Evolutionary conservation across 1,139 yeast genomes (phyloP), one percentile per base, ranked within the genome.

Genomic region (Meyerozyma elateridarum): DNA sequence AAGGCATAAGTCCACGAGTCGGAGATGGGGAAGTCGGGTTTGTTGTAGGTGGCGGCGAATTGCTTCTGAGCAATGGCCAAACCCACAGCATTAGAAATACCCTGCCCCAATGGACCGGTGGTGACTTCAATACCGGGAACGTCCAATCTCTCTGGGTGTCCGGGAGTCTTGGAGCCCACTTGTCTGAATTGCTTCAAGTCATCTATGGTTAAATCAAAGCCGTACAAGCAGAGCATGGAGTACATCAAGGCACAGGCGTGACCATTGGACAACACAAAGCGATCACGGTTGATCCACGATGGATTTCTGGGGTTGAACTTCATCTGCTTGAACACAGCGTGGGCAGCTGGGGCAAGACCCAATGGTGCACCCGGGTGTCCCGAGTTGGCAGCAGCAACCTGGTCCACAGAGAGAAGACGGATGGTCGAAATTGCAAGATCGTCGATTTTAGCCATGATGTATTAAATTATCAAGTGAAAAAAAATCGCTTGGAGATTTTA

Each of bases 311-410:
- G 95, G 77, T 85, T 87, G 69, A 87, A 79, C 53, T 69, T 80
- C 85, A 89, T 74, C 56, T 80, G 75, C 59, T 79, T 73, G 79
- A 82, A 91, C 40, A 89, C 75, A 34, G 95, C 71, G 45, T 67
- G 72, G 40, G 73, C 73, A 30, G 73, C 73, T 22, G 74, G 96
- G 18, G 99, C 97, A 62, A 91, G 70, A 44, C 97, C 98, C 77
- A 91, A 79, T 52, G 98, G 98, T 36, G 99, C 96, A 75, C 98
- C 98, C 36, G 99, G 99, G 70, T 91, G 99, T 49, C 99, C 99
- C 41, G 96, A 83, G 67, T 91, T 85, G 52, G 97, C 95, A 60
- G 79, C 76, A 40, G 81, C 73, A 41, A 85, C 94, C 45, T 85
- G 81, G 63, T 91, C 99, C 38, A 84, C 89, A 28, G 97, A 79